Evolutionary conservation across 345 rosid species (phyloP), one percentile per base, ranked within the genome.

Genomic region (Eucalyptus tenuipes): DNA sequence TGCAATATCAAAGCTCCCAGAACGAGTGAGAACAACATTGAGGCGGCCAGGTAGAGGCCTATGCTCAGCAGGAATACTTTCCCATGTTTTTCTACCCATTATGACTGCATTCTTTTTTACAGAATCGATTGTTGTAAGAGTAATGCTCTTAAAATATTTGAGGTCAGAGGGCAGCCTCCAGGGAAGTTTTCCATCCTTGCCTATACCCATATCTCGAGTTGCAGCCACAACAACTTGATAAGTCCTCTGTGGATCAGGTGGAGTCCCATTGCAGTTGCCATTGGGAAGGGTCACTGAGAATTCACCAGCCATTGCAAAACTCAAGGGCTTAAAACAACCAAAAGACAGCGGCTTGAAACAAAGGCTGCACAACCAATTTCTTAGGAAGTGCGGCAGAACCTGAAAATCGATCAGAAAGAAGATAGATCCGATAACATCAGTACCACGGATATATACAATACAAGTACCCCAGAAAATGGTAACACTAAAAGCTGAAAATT

Each of bases 81-180:
- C 98, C 99, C 99, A 98, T 29, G 99, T 96, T 91, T 95, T 96
- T 86, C 99, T 94, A 86, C 99, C 99, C 99, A 97, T 98, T 86
- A 97, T 94, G 82, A 98, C 93, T 12, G 98, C 98, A 90, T 98
- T 98, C 94, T 91, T 97, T 89, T 95, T 97, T 88, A 92, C 93
- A 81, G 94, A 75, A 93, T 97, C 99, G 1, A 91, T 88, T 8
- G 98, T 93, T 15, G 94, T 90, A 89, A 90, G 14, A 42, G 99
- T 96, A 49, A 96, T 27, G 27, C 96, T 96, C 93, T 96, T 94
- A 92, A 97, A 98, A 91, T 95, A 96, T 85, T 95, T 97, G 90
- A 98, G 95, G 89, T 98, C 99, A 49, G 96, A 89, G 75, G 99
- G 98, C 89, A 98, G 89, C 86, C 86, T 95, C 99, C 99, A 98